These are phyloP conservation scores for Termitomyces sp. DNA, from an alignment of 768 basidiomycete species.

Conservation along the genomic window DNA sequence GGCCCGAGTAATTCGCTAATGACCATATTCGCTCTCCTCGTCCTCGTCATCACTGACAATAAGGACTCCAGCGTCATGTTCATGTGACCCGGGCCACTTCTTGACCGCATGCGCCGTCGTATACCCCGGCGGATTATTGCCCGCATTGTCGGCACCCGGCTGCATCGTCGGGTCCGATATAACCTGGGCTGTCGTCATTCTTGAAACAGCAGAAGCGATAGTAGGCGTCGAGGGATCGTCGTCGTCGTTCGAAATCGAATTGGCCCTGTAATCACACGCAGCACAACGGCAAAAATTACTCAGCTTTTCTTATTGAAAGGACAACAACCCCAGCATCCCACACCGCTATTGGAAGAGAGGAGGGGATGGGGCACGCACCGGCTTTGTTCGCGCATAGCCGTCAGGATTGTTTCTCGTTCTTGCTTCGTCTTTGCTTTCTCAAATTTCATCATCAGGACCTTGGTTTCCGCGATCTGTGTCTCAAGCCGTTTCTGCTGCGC, in stretches of 20 bases:
- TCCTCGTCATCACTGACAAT: conserved; percentile 34
- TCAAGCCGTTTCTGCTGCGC: conserved; percentile 44
- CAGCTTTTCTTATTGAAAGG: conserved; percentile 10
- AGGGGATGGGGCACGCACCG: conserved; percentile 37
- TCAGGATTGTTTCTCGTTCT: conserved; percentile 43
- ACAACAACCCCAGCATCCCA: conserved; percentile 7
- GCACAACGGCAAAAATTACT: conserved; percentile 16
- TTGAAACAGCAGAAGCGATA: not conserved
- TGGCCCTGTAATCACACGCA: conserved; percentile 20
- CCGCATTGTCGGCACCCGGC: not conserved
- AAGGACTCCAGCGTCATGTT: conserved; percentile 33
- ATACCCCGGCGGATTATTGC: not conserved
- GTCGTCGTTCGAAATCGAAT: conserved; percentile 27
- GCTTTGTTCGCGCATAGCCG: conserved; percentile 41
- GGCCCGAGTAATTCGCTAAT: not conserved
- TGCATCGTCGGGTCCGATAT: not conserved
- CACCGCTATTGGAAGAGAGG: not conserved
- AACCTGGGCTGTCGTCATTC: not conserved
- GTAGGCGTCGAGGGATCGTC: conserved; percentile 7
- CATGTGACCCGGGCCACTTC: conserved; percentile 41
- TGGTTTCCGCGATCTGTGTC: conserved; percentile 47
- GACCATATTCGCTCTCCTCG: conserved; percentile 15
- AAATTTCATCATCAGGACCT: conserved; percentile 42
- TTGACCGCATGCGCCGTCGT: conserved; percentile 16
- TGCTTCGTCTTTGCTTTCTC: conserved; percentile 39